Percentiles rank a stretch among this genome's conserved stretches.
Evolutionary conservation across 257 asterid genomes (phyloP).

Genomic region (Echites panduratus): DNA sequence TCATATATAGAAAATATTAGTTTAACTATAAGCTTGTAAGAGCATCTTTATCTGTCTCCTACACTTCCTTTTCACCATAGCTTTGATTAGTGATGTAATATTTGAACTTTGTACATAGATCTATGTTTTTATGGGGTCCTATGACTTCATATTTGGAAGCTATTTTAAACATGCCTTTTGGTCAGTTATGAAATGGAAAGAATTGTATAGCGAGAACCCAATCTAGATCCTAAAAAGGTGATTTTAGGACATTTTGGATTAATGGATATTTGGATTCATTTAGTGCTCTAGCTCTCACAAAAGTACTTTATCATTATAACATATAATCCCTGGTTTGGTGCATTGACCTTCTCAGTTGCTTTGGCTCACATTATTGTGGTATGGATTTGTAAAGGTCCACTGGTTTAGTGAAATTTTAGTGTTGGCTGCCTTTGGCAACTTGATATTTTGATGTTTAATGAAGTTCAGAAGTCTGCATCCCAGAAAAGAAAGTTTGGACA

Average conservation of each 20-base stretch:
- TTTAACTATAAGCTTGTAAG: neutral
- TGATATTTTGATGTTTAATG: neutral
- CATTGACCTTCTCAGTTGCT: neutral
- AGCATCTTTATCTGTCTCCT: neutral
- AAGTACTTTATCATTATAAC: neutral
- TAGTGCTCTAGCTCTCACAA: neutral
- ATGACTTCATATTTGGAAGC: neutral
- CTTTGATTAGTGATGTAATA: neutral
- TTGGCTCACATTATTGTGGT: neutral
- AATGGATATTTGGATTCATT: neutral
- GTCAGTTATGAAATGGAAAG: neutral
- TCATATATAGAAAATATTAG: neutral
- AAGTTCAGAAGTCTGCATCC: neutral
- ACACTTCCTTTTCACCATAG: neutral
- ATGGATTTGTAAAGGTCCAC: neutral
- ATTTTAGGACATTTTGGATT: neutral
- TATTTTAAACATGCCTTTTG: neutral
- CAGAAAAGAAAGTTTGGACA: neutral
- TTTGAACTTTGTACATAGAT: neutral
- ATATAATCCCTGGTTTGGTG: neutral
- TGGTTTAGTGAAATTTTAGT: neutral
- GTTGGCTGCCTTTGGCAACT: neutral
- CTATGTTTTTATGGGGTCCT: neutral
- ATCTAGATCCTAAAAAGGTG: constrained; percentile 1
- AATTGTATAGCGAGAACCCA: neutral